A percentile compares a stretch with the other conserved stretches of the same genome.
phyloP scores from a whole-genome alignment of 2,329 filamentous ascomycete species.

The Penicillium janthinellum region DNA sequence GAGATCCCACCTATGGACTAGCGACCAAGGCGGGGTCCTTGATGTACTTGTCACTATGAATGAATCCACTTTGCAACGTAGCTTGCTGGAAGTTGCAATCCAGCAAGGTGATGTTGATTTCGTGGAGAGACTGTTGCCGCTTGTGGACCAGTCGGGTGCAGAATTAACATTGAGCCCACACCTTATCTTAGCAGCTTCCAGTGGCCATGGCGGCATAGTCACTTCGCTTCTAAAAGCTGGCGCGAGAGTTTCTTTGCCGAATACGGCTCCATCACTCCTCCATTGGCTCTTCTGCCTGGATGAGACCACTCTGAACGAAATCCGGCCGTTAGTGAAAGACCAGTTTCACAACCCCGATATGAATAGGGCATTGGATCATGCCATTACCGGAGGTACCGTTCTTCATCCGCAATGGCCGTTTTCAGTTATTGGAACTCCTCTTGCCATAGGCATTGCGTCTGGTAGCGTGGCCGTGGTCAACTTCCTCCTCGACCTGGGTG shows the following conservation, averaged over 20 bases:
- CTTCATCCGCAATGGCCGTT: slow-evolving; percentile 18
- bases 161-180: neutral
- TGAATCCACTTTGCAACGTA: neutral
- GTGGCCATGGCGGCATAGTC: slow-evolving; percentile 5
- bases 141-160: neutral
- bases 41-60: neutral
- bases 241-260: neutral
- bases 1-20: neutral
- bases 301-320: neutral
- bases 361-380: neutral
- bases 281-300: slow-evolving; percentile 17
- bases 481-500: slow-evolving; percentile 4
- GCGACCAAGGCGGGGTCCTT: neutral
- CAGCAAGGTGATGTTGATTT: slow-evolving; percentile 10
- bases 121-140: neutral
- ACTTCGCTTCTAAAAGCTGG: slow-evolving; percentile 1
- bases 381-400: neutral
- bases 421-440: slow-evolving; percentile 9
- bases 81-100: slow-evolving; percentile 8
- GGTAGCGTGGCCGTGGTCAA: slow-evolving; percentile 4
- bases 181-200: slow-evolving; percentile 6
- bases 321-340: neutral
- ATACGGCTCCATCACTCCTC: slow-evolving; percentile 1
- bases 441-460: slow-evolving; percentile 8
- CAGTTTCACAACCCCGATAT: neutral